A percentile compares a stretch with the other conserved stretches of the same genome.
These are phyloP conservation scores for Setaria italica DNA, from an alignment of 202 grass and related monocot species.

Conservation along the genomic window DNA sequence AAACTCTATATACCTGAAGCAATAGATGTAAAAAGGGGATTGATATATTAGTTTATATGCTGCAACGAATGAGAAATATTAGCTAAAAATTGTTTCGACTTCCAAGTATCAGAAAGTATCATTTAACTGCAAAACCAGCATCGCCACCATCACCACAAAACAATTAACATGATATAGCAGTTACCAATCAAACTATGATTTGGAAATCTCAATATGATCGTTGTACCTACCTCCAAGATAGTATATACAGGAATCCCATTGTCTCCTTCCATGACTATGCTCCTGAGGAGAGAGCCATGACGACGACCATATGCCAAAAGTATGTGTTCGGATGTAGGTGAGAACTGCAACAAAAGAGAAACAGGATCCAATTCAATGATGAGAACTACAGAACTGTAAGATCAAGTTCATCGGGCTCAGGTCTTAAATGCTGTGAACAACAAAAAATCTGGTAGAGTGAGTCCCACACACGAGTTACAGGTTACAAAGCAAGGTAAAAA, in stretches of 20 bases:
- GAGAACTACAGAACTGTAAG: slow-evolving; percentile 31
- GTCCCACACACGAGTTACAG: background rate
- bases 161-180: background rate
- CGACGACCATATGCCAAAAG: slow-evolving; percentile 97
- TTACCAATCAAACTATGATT: slow-evolving; percentile 26
- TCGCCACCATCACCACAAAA: slow-evolving; percentile 4
- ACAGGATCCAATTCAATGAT: slow-evolving; percentile 7
- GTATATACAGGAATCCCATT: slow-evolving; percentile 94
- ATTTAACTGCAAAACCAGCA: slow-evolving; percentile 39
- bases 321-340: slow-evolving; percentile 95
- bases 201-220: background rate
- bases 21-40: slow-evolving; percentile 16
- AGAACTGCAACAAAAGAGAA: slow-evolving; percentile 74
- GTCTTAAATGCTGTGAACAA: background rate
- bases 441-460: slow-evolving; percentile 4
- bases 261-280: slow-evolving; percentile 85
- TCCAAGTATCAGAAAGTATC: slow-evolving; percentile 18
- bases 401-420: background rate
- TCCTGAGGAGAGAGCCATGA: slow-evolving; percentile 90
- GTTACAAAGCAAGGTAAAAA: slow-evolving; percentile 9
- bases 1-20: slow-evolving; percentile 93
- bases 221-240: slow-evolving; percentile 86
- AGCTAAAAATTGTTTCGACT: background rate
- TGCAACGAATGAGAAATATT: background rate
- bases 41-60: slow-evolving; percentile 9